These are phyloP conservation scores for Cyberlindnera lachancei DNA, from an alignment of 805 yeast species.

Conservation along the genomic window DNA sequence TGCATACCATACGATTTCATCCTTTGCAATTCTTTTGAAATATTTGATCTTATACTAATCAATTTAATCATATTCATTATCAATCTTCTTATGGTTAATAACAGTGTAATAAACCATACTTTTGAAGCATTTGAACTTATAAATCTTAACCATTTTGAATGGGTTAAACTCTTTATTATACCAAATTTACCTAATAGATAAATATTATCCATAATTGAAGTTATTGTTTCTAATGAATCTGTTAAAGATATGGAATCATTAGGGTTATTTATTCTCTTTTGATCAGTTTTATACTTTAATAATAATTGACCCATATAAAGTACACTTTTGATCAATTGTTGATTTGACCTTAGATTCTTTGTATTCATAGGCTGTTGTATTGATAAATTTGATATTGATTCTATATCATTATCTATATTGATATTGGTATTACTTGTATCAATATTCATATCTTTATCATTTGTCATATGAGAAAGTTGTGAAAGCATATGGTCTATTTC, in stretches of 20 bases:
- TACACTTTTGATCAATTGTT: conserved; percentile 11
- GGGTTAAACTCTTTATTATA: conserved; percentile 3
- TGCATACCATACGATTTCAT: not conserved
- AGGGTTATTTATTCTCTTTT: too few species aligned
- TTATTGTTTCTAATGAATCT: conserved; percentile 13
- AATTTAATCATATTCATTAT: conserved; percentile 5
- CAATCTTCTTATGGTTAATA: conserved; percentile 7
- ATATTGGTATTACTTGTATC: too few species aligned
- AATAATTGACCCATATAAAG: conserved; percentile 10
- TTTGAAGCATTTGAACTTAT: conserved; percentile 8
- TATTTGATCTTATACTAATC: conserved; percentile 4
- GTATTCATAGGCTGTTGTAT: not conserved
- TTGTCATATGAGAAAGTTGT: too few species aligned
- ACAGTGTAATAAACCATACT: conserved; percentile 16
- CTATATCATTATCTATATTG: conserved; percentile 1
- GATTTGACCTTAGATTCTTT: conserved; percentile 4
- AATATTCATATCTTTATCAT: too few species aligned
- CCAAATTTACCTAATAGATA: conserved; percentile 13
- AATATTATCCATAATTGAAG: conserved; percentile 16
- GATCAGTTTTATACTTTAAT: conserved; percentile 3
- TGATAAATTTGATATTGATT: not conserved
- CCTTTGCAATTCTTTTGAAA: conserved; percentile 6
- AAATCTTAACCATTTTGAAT: conserved; percentile 2
- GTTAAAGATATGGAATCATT: conserved; percentile 11
- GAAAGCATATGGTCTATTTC: conserved; percentile 3